Base-by-base conservation (phyloP, 352 stramenopile genomes). In the Chrysophaeum taylorii region DNA sequence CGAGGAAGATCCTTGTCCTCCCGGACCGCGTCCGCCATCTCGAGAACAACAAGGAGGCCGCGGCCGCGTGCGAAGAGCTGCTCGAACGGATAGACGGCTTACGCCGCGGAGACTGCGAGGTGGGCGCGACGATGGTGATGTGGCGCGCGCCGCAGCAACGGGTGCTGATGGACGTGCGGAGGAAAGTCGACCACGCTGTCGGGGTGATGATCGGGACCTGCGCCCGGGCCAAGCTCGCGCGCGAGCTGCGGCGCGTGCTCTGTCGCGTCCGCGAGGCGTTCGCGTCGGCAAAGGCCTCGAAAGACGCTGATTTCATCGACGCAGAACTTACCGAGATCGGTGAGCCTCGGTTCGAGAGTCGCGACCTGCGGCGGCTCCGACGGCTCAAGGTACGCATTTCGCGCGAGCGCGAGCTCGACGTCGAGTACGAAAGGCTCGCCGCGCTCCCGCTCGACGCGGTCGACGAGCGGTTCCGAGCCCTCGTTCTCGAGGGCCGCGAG, bases 391-490 rank as follows among this genome's bases (percentile, higher is more conserved):
- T 64, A 42, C 64, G 64, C 64, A 29, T 70, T 5, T 42, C 60
- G 64, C 60, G 37, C 27, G 64, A 70, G 37, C 29, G 37, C 9
- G 64, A 70, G 15, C 64, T 70, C 21, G 64, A 70, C 42, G 31
- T 21, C 16, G 37, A 70, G 64, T 70, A 64, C 64, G 36, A 41
- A 12, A 70, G 42, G n/a, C 36, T 70, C 21, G 64, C 64, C 35
- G 64, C 27, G n/a, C 37, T 29, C 64, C 42, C 60, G n/a, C 36
- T 70, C 29, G 38, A 29, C 9, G 64, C 60, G 31, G 39, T 70
- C 64, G 64, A 70, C 37, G 64, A 70, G 64, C 33, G 27, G n/a
- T 70, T 70, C 37, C 42, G 64, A 33, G 64, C 60, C 42, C 64
- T 70, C 39, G 64, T 70, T 50, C 42, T 64, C 39, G 35, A 61